Evolutionary conservation across 1,284 basidiomycete species (phyloP).

Genomic region (Ganoderma meredithae): DNA sequence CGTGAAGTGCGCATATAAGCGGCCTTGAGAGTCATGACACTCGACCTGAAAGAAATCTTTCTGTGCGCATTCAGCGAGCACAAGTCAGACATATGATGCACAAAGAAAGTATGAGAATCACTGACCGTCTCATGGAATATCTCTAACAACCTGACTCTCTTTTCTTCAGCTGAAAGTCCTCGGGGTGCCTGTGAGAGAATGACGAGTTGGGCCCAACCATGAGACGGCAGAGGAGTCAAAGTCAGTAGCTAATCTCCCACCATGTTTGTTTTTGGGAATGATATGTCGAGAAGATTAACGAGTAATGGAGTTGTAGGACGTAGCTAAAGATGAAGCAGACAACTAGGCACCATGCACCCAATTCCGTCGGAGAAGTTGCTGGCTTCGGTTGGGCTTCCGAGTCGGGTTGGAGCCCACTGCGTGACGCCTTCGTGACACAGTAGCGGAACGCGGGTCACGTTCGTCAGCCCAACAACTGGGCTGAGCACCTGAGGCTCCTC

Average conservation of each 20-base stretch:
- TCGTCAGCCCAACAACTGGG: too few species aligned
- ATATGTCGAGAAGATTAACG: background rate
- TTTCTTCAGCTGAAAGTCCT: constrained; percentile 83
- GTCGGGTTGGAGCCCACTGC: too few species aligned
- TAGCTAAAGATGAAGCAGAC: too few species aligned
- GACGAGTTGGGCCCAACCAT: background rate
- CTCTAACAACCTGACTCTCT: constrained; percentile 81
- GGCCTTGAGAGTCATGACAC: background rate
- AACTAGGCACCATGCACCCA: too few species aligned
- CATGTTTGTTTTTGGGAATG: background rate
- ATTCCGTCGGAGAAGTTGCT: too few species aligned
- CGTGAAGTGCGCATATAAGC: background rate
- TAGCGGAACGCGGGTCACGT: too few species aligned
- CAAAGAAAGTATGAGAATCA: constrained; percentile 8
- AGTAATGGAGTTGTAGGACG: too few species aligned
- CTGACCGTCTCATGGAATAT: constrained; percentile 89
- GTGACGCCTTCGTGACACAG: too few species aligned
- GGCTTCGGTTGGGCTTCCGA: too few species aligned
- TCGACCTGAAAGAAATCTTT: constrained; percentile 85
- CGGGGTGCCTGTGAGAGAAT: constrained; percentile 63
- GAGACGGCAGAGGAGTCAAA: background rate
- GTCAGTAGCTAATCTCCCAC: background rate
- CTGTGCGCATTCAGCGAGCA: constrained; percentile 47
- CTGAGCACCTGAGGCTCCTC: too few species aligned
- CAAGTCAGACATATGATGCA: background rate